A percentile compares a stretch with the other conserved stretches of the same genome.
Conservation (phyloP, 768 basidiomycete genomes). For the Boletus huronensis region DNA sequence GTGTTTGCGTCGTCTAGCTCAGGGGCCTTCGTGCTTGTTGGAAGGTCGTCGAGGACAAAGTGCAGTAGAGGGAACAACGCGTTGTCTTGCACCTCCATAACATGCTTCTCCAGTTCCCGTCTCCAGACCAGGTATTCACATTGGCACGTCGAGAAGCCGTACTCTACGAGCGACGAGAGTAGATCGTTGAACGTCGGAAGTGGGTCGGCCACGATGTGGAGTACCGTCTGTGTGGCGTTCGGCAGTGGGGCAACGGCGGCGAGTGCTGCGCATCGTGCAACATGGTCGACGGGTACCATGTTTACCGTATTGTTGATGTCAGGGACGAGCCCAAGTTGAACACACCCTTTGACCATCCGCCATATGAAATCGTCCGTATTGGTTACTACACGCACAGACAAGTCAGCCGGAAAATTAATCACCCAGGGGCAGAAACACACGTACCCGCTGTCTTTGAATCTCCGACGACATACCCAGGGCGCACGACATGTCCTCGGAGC, state of each 20-base stretch:
- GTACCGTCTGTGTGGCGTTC: slow-evolving; percentile 49
- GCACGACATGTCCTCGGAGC: slow-evolving; percentile 77
- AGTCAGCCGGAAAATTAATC: slow-evolving; percentile 2
- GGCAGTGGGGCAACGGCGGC: slow-evolving; percentile 63
- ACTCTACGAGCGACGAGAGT: slow-evolving; percentile 64
- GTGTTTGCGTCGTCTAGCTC: slow-evolving; percentile 88
- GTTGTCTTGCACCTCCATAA: slow-evolving; percentile 92
- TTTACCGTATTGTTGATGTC: slow-evolving; percentile 99
- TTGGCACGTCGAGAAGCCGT: slow-evolving; percentile 75
- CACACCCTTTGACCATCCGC: slow-evolving; percentile 97
- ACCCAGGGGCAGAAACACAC: slow-evolving; percentile 18
- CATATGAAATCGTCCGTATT: slow-evolving; percentile 99
- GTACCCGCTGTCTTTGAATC: slow-evolving; percentile 83
- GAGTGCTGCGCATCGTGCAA: slow-evolving; percentile 76
- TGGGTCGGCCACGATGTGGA: slow-evolving; percentile 85
- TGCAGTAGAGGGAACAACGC: slow-evolving; percentile 96
- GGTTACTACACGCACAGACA: slow-evolving; percentile 55
- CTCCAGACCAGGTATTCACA: slow-evolving; percentile 94
- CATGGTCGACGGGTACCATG: slow-evolving; percentile 97
- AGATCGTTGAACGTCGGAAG: slow-evolving; percentile 87
- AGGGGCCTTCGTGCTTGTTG: slow-evolving; percentile 93
- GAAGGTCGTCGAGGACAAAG: slow-evolving; percentile 95
- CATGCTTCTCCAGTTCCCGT: slow-evolving; percentile 88
- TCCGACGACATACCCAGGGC: slow-evolving; percentile 96
- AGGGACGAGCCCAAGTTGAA: slow-evolving; percentile 93